A percentile compares a stretch with the other conserved stretches of the same genome.
Evolutionary conservation across 164 flowering plant species (phyloP).

Genomic region (Vitis rotundifolia): DNA sequence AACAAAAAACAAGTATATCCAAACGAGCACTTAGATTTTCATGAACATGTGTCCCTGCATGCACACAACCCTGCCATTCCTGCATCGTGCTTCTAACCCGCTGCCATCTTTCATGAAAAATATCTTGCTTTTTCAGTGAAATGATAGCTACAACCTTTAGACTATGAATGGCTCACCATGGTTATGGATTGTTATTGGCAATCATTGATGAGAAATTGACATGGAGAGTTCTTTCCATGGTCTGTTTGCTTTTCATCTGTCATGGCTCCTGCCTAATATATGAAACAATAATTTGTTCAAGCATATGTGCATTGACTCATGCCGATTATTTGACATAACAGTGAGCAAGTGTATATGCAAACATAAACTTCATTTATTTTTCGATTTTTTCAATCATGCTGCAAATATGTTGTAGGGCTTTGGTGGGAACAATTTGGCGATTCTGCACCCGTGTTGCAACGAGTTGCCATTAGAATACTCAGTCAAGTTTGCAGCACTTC

Average conservation of each 20-base stretch:
- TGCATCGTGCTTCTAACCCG: too few species aligned
- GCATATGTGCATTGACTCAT: neutral
- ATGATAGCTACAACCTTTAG: neutral
- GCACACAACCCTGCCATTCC: too few species aligned
- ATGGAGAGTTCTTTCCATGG: neutral
- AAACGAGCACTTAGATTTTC: too few species aligned
- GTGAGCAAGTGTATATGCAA: too few species aligned
- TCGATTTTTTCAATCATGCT: neutral
- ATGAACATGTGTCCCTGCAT: too few species aligned
- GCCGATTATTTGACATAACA: too few species aligned
- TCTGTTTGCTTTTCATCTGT: neutral
- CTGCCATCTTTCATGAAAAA: neutral
- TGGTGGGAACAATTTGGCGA: constrained; percentile 98
- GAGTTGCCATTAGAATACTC: constrained; percentile 79
- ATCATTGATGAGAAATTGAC: neutral
- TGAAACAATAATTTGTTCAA: neutral
- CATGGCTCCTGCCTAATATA: neutral
- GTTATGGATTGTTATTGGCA: neutral
- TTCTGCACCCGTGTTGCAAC: constrained; percentile 81
- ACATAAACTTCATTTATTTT: neutral
- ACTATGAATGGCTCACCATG: neutral
- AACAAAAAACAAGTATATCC: too few species aligned
- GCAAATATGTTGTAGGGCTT: constrained; percentile 43
- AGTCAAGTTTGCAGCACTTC: constrained; percentile 90
- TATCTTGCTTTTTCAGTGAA: neutral